phyloP scores from a whole-genome alignment of 2,329 filamentous ascomycete genomes.

The Microcera coccophila region DNA sequence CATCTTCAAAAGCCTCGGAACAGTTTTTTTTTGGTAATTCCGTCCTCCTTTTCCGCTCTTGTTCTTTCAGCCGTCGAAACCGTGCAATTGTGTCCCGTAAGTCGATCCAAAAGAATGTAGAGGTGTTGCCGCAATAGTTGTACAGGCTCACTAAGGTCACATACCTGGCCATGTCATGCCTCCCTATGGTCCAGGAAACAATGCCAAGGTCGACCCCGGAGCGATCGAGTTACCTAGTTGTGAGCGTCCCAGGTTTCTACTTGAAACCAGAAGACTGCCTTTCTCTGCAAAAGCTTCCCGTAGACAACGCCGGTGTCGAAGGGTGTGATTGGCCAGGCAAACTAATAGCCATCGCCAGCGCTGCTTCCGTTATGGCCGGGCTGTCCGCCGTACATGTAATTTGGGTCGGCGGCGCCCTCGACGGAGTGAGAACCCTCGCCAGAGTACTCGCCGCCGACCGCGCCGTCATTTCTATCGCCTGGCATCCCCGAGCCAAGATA shows the following conservation, averaged over 20 bases:
- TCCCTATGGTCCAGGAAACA: too few relatives aligned
- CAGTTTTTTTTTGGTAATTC: slow-evolving; percentile 3
- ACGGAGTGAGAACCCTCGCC: slow-evolving; percentile 38
- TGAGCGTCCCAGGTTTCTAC: too few relatives aligned
- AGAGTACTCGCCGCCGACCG: slow-evolving; percentile 38
- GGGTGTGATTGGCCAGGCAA: too few relatives aligned
- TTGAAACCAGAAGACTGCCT: too few relatives aligned
- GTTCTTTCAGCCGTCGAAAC: too few relatives aligned
- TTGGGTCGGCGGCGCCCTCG: slow-evolving; percentile 40
- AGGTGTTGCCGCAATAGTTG: too few relatives aligned
- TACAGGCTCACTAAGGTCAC: too few relatives aligned
- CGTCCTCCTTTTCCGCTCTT: slow-evolving; percentile 4
- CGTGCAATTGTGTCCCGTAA: too few relatives aligned
- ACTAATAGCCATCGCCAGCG: slow-evolving; percentile 50
- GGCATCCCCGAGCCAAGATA: slow-evolving; percentile 33
- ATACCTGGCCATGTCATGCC: too few relatives aligned
- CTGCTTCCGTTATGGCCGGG: slow-evolving; percentile 57
- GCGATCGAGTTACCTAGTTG: neutral
- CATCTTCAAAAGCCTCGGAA: slow-evolving; percentile 4
- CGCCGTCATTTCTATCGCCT: slow-evolving; percentile 32
- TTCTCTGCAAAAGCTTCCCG: too few relatives aligned
- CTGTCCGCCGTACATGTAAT: slow-evolving; percentile 54
- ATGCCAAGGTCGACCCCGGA: neutral
- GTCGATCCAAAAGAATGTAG: too few relatives aligned
- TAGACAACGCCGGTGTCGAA: too few relatives aligned